A percentile compares a stretch with the other conserved stretches of the same genome.
Conservation (phyloP, 2,329 filamentous ascomycete genomes). For the Sclerotinia sclerotiorum region DNA sequence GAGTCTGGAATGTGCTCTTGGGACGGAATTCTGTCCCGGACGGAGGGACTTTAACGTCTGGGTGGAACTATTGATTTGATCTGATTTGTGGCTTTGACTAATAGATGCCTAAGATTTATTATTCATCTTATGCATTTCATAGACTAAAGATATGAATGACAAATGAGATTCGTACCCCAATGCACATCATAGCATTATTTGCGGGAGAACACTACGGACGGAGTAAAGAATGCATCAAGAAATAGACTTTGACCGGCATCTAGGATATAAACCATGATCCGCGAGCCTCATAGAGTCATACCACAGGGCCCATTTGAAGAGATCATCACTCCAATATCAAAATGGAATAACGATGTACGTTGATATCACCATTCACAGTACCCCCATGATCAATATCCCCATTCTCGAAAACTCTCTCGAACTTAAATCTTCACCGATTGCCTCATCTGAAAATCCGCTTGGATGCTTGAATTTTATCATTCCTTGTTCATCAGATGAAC, state of each 20-base stretch:
- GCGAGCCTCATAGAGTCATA: not conserved
- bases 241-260: slow-evolving; percentile 10
- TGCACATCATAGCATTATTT: not conserved
- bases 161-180: not conserved
- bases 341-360: not conserved
- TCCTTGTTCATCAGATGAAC: not conserved
- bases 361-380: not conserved
- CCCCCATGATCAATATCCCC: not conserved
- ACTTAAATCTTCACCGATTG: not conserved
- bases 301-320: not conserved
- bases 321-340: not conserved
- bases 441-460: not conserved
- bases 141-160: not conserved
- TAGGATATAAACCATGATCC: not conserved
- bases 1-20: not conserved
- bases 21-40: not conserved
- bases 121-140: not conserved
- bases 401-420: not conserved
- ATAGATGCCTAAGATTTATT: not conserved
- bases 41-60: not conserved
- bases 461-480: not conserved
- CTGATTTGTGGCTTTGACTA: not conserved
- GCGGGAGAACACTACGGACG: too few species aligned
- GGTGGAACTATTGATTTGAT: not conserved
- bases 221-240: not conserved